These are phyloP conservation scores for Trichoderma sp. DNA, from an alignment of 2,329 filamentous ascomycete genomes.

Conservation along the genomic window DNA sequence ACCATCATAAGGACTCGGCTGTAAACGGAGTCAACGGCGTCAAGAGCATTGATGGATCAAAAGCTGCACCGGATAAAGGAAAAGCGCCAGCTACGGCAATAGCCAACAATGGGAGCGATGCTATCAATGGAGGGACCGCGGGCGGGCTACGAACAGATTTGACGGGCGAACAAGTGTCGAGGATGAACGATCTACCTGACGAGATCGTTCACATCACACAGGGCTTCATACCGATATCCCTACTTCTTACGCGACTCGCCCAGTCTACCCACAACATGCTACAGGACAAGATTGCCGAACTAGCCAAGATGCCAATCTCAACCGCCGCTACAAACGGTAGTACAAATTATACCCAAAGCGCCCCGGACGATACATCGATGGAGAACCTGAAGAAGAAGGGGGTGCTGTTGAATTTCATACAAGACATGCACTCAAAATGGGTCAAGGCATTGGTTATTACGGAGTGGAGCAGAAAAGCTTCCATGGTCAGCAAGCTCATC, in stretches of 20 bases:
- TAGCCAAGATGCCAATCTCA: conserved; percentile 68
- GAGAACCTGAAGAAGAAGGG: conserved; percentile 78
- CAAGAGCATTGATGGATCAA: conserved; percentile 30
- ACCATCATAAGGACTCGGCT: conserved; percentile 55
- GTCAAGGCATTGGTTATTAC: conserved; percentile 89
- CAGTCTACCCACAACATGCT: conserved; percentile 83
- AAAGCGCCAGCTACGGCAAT: conserved; percentile 30
- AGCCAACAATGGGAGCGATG: conserved; percentile 24
- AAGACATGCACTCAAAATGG: conserved; percentile 80
- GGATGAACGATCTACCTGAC: conserved; percentile 61
- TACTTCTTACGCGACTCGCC: conserved; percentile 74
- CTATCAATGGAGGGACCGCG: conserved; percentile 37
- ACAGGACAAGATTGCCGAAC: conserved; percentile 65
- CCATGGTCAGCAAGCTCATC: conserved; percentile 82
- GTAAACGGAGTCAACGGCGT: conserved; percentile 49
- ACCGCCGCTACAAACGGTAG: conserved; percentile 54
- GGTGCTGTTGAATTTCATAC: conserved; percentile 72
- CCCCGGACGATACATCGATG: conserved; percentile 57
- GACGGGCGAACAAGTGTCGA: conserved; percentile 32
- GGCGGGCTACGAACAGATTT: conserved; percentile 29
- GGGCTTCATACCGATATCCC: conserved; percentile 74
- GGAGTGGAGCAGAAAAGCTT: conserved; percentile 82
- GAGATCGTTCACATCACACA: conserved; percentile 71
- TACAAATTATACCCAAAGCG: conserved; percentile 35
- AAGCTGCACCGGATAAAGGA: conserved; percentile 39